A percentile compares a stretch with the other conserved stretches of the same genome.
Conservation (phyloP, 2,329 filamentous ascomycete genomes). For the Penicillium capsulatum region DNA sequence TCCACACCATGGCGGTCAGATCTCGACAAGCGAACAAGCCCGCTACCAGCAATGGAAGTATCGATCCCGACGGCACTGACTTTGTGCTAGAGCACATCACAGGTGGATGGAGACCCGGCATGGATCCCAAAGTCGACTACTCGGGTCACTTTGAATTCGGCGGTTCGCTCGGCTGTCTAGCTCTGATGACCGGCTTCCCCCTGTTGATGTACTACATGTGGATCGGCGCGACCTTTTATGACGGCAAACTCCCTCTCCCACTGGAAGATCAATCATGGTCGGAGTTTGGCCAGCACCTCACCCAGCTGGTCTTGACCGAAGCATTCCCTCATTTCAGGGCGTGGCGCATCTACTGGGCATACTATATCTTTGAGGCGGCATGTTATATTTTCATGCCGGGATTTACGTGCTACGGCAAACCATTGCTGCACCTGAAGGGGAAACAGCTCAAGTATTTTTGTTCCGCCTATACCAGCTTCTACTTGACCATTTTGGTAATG, state of each 20-base stretch:
- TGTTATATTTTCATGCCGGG: conserved; percentile 85
- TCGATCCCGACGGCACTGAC: conserved; percentile 1
- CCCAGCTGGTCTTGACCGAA: conserved; percentile 68
- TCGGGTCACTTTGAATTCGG: conserved; percentile 67
- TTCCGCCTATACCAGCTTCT: conserved; percentile 80
- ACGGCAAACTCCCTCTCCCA: conserved; percentile 71
- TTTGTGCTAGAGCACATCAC: conserved; percentile 18
- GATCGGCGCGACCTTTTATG: conserved; percentile 87
- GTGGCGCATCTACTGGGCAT: conserved; percentile 92
- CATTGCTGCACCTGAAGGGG: conserved; percentile 72
- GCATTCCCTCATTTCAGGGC: conserved; percentile 77
- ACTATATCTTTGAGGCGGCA: conserved; percentile 75
- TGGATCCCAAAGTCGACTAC: conserved; percentile 24
- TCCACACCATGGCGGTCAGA: background rate
- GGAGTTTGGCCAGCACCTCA: conserved; percentile 69
- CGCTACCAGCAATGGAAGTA: background rate
- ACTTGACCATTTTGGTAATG: conserved; percentile 70
- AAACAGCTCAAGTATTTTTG: conserved; percentile 91
- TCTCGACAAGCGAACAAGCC: conserved; percentile 4
- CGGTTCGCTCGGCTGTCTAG: conserved; percentile 67
- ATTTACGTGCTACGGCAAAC: conserved; percentile 81
- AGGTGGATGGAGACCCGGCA: conserved; percentile 22
- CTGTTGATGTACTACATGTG: conserved; percentile 98
- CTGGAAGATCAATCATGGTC: conserved; percentile 58
- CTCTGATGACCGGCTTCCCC: conserved; percentile 88